Evolutionary conservation across 192 early-diverging fungal species (phyloP), one percentile per base, ranked within the genome.

Genomic region (Phycomyces blakesleeanus): DNA sequence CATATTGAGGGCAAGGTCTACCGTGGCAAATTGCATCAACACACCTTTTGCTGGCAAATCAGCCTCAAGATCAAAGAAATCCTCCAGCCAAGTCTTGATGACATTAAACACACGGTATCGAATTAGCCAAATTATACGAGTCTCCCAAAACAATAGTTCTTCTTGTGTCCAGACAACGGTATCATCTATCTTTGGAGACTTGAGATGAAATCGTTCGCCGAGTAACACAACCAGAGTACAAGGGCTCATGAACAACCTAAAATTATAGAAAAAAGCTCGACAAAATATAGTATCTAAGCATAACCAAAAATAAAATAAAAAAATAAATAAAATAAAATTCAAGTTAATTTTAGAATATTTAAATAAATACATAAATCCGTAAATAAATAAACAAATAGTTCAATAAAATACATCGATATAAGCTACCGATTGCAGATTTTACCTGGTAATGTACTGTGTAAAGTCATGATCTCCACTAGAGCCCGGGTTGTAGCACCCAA

Each of bases 81-180:
- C 68, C 27, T 92, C 91, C 39, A 92, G 71, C 96, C 96, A 98
- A 21, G 69, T 77, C 61, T 91, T 94, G 65, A 96, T 77, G 0
- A 89, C 83, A 59, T 86, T 83, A 64, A 87, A 89, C 1, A 95
- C 91, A 3, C 87, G 85, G 41, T 84, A 67, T 20, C 84, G 81
- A 25, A 93, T 75, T n/a, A 91, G 82, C 16, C 68, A 76, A 37
- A 76, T 22, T 2, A 66, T 55, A 0, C 59, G 54, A 21, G 20
- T 63, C 38, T 69, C 61, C 90, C 93, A 95, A 8, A 77, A 50
- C 9, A 75, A 64, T 4, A 71, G 42, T 29, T 94, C 88, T 3
- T 73, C 70, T 1, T 63, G 18, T 47, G 44, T 14, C 44, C 44
- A 47, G 12, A 47, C 76, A 0, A 37, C 24, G 16, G 38, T 51